Base-by-base conservation (phyloP, 345 rosid genomes). In the Populus pruinosa region DNA sequence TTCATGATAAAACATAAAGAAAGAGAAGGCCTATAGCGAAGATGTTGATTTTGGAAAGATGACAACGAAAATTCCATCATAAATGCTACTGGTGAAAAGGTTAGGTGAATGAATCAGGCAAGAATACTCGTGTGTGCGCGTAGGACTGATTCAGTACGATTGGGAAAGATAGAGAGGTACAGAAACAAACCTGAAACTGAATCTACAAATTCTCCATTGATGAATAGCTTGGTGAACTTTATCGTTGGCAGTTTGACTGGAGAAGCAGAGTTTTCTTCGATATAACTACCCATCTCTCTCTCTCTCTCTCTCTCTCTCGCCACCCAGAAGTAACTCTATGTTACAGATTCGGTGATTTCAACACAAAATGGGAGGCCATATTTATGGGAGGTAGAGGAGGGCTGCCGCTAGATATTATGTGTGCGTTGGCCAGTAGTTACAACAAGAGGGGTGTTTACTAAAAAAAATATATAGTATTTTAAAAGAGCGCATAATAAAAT, bases 161-260 rank as follows among this genome's bases (percentile, higher is more conserved):
- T 8, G 25, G 63, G 20, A 3, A 31, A 29, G 13, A 5, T 21
- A n/a, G 25, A 21, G 4, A 12, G 50, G 31, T 8, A 25, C n/a
- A 12, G 1, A 20, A 27, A 63, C 20, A 17, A 27, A 63, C 97
- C 97, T 86, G 92, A 86, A 69, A 83, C 27, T 33, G 96, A 81
- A 75, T 90, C 96, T 1, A 87, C 78, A 69, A 91, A 91, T 56
- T 89, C 81, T 73, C 94, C 94, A 76, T 88, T 89, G 77, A 93
- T 87, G 87, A 89, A 93, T 62, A 93, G 88, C 77, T 86, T 86
- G 1, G 86, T 91, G 84, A 91, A 91, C 76, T 86, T 90, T 7
- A 91, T 83, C 56, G 86, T 75, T 5, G 93, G 94, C 6, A 88
- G 73, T 78, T 76, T 79, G 64, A 59, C 2, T 33, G 36, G 74